Evolutionary conservation across 805 yeast genomes (phyloP).

Genomic region (Scheffersomyces lignosus): DNA sequence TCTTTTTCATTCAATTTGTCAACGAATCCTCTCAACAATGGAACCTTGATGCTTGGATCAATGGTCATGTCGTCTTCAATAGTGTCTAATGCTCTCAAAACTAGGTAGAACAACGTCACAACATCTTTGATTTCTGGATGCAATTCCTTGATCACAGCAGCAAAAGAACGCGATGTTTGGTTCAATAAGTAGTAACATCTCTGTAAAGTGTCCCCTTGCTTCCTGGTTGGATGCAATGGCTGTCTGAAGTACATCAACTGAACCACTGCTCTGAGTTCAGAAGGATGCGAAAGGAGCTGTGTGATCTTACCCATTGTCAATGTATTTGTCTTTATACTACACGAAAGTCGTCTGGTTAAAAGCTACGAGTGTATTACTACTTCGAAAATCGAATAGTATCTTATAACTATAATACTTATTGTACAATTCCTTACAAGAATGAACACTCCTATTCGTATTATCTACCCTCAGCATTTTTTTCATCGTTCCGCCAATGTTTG

Average conservation of each 20-base stretch:
- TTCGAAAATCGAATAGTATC: neutral
- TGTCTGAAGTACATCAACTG: constrained; percentile 57
- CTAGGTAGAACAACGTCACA: constrained; percentile 79
- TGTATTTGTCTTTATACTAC: neutral
- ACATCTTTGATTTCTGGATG: constrained; percentile 86
- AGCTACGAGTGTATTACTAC: neutral
- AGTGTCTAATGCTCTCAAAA: constrained; percentile 90
- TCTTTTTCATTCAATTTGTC: constrained; percentile 59
- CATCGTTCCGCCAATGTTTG: too few species aligned
- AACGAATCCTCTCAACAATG: constrained; percentile 68
- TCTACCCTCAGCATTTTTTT: too few species aligned
- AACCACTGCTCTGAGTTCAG: constrained; percentile 66
- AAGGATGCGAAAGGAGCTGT: constrained; percentile 66
- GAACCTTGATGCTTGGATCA: constrained; percentile 67
- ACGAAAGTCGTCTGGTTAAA: neutral
- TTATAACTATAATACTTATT: neutral
- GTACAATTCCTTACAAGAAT: neutral
- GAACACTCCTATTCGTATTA: too few species aligned
- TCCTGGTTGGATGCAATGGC: constrained; percentile 48
- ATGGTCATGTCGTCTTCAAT: constrained; percentile 95
- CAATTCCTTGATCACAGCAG: constrained; percentile 88
- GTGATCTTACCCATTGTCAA: constrained; percentile 56
- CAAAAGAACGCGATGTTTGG: constrained; percentile 84
- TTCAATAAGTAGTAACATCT: constrained; percentile 69
- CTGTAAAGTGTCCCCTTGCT: constrained; percentile 31